Percentiles rank a stretch among this genome's conserved stretches.
These are phyloP conservation scores for Digitaria exilis DNA, from an alignment of 202 grass and related monocot species.

Conservation along the genomic window DNA sequence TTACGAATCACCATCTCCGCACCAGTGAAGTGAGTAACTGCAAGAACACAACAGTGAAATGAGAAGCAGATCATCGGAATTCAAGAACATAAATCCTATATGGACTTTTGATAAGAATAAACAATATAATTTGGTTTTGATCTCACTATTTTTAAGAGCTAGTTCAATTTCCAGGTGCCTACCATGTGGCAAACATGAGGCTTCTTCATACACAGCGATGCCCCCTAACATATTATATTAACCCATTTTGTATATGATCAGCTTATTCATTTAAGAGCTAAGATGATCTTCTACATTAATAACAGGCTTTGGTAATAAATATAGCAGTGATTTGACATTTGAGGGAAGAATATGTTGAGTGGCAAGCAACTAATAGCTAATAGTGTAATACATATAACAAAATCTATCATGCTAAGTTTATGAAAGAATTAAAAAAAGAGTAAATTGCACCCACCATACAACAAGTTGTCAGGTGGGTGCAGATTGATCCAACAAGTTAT, in stretches of 20 bases:
- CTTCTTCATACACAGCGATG: neutral
- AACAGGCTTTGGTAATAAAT: neutral
- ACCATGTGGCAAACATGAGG: neutral
- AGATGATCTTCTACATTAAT: neutral
- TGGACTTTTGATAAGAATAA: neutral
- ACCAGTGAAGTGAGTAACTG: slow-evolving; percentile 89
- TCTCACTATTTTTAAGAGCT: neutral
- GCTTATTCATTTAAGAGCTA: neutral
- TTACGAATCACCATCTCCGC: slow-evolving; percentile 68
- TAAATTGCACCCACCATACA: too few relatives aligned
- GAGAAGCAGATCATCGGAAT: neutral
- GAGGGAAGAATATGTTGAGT: neutral
- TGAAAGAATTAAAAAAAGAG: neutral
- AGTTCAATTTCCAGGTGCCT: neutral
- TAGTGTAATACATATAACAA: neutral
- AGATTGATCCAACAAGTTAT: too few relatives aligned
- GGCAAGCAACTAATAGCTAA: neutral
- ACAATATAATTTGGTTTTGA: neutral
- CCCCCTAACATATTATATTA: too few relatives aligned
- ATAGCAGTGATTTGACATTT: neutral
- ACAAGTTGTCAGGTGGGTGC: too few relatives aligned
- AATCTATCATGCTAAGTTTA: neutral
- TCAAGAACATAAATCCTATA: neutral
- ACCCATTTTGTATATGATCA: too few relatives aligned
- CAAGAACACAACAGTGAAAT: slow-evolving; percentile 5